Evolutionary conservation across 2,329 filamentous ascomycete genomes (phyloP).

Genomic region (Coniella vitis): DNA sequence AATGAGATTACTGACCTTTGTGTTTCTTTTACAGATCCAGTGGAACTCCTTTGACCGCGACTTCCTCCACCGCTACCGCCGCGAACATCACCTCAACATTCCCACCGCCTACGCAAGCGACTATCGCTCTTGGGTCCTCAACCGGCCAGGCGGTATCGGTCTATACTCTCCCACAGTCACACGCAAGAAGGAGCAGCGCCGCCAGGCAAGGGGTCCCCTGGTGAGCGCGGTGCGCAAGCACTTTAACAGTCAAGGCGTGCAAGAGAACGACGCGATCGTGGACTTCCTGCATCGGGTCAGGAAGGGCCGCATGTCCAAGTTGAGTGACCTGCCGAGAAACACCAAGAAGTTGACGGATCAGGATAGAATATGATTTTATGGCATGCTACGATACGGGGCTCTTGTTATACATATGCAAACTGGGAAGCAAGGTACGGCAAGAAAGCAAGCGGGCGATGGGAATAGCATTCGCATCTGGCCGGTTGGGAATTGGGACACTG

Average conservation of each 20-base stretch:
- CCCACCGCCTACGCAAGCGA: slow-evolving; percentile 62
- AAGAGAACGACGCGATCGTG: slow-evolving; percentile 77
- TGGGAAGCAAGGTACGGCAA: no score
- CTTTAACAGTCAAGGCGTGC: slow-evolving; percentile 73
- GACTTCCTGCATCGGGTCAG: slow-evolving; percentile 68
- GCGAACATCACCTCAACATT: slow-evolving; percentile 63
- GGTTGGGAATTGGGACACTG: not conserved
- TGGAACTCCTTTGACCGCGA: slow-evolving; percentile 63
- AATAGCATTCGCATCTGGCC: not conserved
- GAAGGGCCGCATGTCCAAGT: slow-evolving; percentile 42
- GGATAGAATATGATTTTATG: slow-evolving; percentile 12
- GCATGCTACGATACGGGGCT: no score
- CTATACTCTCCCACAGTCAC: slow-evolving; percentile 71
- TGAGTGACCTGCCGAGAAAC: slow-evolving; percentile 20
- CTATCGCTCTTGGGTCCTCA: slow-evolving; percentile 56
- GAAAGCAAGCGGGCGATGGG: not conserved
- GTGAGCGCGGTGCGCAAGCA: slow-evolving; percentile 70
- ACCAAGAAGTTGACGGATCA: slow-evolving; percentile 21
- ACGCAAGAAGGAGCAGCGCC: slow-evolving; percentile 53
- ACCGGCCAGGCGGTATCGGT: slow-evolving; percentile 58
- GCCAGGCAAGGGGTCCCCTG: slow-evolving; percentile 66
- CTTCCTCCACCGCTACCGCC: slow-evolving; percentile 68
- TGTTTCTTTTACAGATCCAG: slow-evolving; percentile 38
- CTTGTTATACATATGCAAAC: no score
- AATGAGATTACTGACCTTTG: no score